Percentiles rank a stretch among this genome's conserved stretches.
Conservation (phyloP, 2,329 filamentous ascomycete genomes). For the Colletotrichum eremochloae region DNA sequence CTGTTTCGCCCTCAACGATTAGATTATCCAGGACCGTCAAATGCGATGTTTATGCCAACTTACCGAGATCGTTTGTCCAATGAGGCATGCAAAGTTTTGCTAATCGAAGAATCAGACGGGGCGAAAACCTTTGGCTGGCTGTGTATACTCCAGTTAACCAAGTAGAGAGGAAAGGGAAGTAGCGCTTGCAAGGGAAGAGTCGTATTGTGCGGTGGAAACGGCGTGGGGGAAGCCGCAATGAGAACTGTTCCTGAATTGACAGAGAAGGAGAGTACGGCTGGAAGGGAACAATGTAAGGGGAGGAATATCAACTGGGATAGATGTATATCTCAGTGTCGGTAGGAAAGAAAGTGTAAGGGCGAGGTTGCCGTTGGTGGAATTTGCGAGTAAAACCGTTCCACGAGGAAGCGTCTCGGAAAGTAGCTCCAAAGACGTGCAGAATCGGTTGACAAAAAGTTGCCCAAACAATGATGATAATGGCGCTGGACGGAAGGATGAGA, state of each 20-base stretch:
- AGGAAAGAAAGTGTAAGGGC: not conserved
- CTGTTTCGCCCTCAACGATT: not conserved
- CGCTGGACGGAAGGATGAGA: too few relatives aligned
- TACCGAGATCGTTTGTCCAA: not conserved
- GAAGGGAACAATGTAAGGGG: not conserved
- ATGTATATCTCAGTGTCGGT: not conserved
- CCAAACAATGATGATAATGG: not conserved
- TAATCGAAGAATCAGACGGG: not conserved
- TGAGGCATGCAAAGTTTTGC: not conserved
- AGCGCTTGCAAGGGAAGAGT: not conserved
- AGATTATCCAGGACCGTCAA: not conserved
- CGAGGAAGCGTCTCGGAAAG: not conserved
- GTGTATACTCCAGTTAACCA: not conserved
- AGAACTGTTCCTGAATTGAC: not conserved
- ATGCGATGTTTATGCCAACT: too few relatives aligned
- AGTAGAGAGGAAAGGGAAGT: not conserved
- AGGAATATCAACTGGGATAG: not conserved
- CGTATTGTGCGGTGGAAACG: not conserved
- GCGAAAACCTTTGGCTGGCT: conserved; percentile 1
- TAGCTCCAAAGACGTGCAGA: not conserved
- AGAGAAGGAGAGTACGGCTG: not conserved
- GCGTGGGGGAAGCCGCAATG: not conserved
- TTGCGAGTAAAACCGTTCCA: not conserved
- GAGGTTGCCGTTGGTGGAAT: not conserved
- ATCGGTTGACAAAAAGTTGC: not conserved